Base-by-base conservation (phyloP, 2,329 filamentous ascomycete species). In the Xylaria arbuscula region DNA sequence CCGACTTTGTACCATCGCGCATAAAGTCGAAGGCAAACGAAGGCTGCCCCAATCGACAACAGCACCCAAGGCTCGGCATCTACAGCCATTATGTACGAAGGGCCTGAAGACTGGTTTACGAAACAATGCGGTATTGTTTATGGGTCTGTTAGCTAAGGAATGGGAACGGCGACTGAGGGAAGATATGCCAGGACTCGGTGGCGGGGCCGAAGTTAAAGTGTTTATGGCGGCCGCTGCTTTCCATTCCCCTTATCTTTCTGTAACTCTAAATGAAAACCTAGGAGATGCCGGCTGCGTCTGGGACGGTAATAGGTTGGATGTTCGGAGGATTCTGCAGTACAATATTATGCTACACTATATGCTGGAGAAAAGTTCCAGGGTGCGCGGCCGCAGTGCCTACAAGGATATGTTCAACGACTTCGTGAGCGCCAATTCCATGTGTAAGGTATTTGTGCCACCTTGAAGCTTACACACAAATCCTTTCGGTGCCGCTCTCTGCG, bases 1-100 rank as follows among this genome's bases (percentile, higher is more conserved):
- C 74, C 72, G 28, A 74, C 71, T 57, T 70, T 65, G 11, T 28
- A 51, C 70, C 70, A 74, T 62, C 74, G 70, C 15, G 64, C 68
- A 28, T 64, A 71, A 24, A 71, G 60, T 3, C 73, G 72, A 17
- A 72, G 40, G 9, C 38, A 19, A 36, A 75, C 72, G 54, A 73
- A 58, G 50, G 64, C n/a, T 13, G 73, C 28, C 22, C 66, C 66
- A 10, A 69, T 11, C 19, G 65, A 53, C 51, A 67, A 45, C 34
- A 65, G 17, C 50, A 65, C 55, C 62, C 62, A 65, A 5, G 62
- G 54, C 40, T 60, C 62, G 24, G 36, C 47, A 8, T 65, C 62
- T 4, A 47, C 24, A 36, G 55, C 55, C 55, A 54, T 60, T n/a
- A n/a, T 45, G 24, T 32, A 53, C n/a, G 13, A 53, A 19, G 19